Conservation (phyloP, 2,329 filamentous ascomycete genomes). For the Massarina eburnea region DNA sequence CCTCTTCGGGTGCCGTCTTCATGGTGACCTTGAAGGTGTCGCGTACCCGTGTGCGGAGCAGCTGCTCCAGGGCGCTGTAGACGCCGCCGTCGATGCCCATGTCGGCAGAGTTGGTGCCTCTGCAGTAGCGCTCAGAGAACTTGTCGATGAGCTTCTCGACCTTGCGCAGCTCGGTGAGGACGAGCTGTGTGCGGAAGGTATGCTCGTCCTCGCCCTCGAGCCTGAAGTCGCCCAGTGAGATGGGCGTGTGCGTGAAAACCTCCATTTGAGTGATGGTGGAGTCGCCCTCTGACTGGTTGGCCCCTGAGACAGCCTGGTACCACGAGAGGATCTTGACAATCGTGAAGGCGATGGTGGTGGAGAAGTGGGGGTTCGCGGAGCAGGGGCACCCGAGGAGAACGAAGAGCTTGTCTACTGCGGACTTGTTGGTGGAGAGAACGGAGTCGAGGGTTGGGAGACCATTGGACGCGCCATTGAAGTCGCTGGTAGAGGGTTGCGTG, state of each 20-base stretch:
- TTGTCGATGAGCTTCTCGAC: conserved; percentile 43
- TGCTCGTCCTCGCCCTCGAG: conserved; percentile 33
- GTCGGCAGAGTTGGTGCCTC: conserved; percentile 19
- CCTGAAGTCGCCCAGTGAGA: conserved; percentile 25
- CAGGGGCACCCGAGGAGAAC: conserved; percentile 37
- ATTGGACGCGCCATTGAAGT: conserved; percentile 26
- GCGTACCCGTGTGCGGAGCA: conserved; percentile 37
- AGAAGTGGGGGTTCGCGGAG: conserved; percentile 40
- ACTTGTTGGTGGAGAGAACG: conserved; percentile 36
- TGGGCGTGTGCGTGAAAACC: conserved; percentile 27
- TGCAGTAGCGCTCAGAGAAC: conserved; percentile 40
- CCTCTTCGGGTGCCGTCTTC: conserved; percentile 36
- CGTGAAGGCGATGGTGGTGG: conserved; percentile 38
- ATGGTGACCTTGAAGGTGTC: conserved; percentile 43
- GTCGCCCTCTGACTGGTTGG: conserved; percentile 18
- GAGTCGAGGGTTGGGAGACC: conserved; percentile 34
- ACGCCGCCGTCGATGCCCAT: conserved; percentile 33
- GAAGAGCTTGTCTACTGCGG: conserved; percentile 37
- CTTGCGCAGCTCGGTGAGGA: conserved; percentile 37
- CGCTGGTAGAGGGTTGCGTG: conserved; percentile 23
- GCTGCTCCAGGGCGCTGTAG: conserved; percentile 31
- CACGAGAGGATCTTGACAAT: conserved; percentile 41
- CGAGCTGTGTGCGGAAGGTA: conserved; percentile 33
- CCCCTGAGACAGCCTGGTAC: conserved; percentile 38
- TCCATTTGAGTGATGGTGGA: conserved; percentile 29